Evolutionary conservation across 768 basidiomycete species (phyloP).

Genomic region (Asterophora lycoperdoides): DNA sequence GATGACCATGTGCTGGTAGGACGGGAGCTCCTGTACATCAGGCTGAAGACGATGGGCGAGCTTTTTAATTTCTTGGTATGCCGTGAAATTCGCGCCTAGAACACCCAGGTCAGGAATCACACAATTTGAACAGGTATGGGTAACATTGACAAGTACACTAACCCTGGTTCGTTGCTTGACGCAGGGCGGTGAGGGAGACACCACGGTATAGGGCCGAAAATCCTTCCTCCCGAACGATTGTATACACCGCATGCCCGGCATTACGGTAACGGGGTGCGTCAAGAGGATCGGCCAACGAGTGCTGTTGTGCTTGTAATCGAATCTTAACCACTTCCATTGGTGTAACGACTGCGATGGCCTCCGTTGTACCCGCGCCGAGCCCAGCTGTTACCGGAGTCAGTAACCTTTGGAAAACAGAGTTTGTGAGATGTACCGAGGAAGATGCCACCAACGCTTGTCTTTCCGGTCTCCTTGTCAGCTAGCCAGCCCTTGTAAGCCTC

Average conservation of each 20-base stretch:
- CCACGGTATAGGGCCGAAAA: constrained; percentile 82
- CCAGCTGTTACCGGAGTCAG: constrained; percentile 55
- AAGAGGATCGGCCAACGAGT: constrained; percentile 93
- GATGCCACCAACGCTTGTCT: constrained; percentile 72
- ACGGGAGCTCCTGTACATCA: constrained; percentile 72
- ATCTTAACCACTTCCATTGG: constrained; percentile 99
- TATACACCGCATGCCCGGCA: constrained; percentile 94
- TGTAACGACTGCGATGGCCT: constrained; percentile 91
- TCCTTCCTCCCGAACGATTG: constrained; percentile 92
- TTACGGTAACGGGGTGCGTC: constrained; percentile 94
- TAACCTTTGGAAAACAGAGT: background rate
- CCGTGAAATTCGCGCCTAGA: constrained; percentile 94
- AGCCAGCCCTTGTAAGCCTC: constrained; percentile 89
- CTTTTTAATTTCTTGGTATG: constrained; percentile 95
- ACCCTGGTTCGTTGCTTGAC: constrained; percentile 99
- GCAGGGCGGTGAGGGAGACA: constrained; percentile 85
- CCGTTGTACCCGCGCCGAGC: constrained; percentile 90
- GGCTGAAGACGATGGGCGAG: constrained; percentile 76
- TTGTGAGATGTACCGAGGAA: constrained; percentile 67
- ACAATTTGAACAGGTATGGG: background rate
- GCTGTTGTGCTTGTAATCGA: constrained; percentile 93
- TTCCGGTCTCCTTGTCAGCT: constrained; percentile 70
- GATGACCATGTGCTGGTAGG: constrained; percentile 93
- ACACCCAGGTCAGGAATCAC: background rate
- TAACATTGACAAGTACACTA: background rate